These are phyloP conservation scores for Phallus indusiatus DNA, from an alignment of 768 basidiomycete species.

Conservation along the genomic window DNA sequence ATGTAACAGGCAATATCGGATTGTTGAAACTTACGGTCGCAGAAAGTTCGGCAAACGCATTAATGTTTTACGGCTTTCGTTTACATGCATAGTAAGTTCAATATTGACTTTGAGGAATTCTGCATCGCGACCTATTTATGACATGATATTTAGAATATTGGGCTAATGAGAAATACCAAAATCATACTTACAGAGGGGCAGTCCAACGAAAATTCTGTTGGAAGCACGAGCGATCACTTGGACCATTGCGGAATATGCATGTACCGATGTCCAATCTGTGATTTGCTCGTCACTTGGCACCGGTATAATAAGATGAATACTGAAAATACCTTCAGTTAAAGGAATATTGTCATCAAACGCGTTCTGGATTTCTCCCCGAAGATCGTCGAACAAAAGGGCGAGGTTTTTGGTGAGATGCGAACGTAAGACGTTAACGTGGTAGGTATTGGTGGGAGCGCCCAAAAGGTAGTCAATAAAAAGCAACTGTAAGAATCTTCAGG, in stretches of 20 bases:
- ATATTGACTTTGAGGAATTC: constrained; percentile 4
- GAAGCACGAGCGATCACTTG: constrained; percentile 31
- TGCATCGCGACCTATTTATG: constrained; percentile 7
- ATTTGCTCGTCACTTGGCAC: too few relatives aligned
- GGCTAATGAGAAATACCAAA: too few relatives aligned
- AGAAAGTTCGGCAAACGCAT: constrained; percentile 7
- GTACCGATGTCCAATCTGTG: constrained; percentile 26
- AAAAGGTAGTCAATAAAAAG: constrained; percentile 32
- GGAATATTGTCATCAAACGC: too few relatives aligned
- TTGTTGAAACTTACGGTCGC: too few relatives aligned
- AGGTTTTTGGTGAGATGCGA: constrained; percentile 30
- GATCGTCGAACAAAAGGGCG: constrained; percentile 25
- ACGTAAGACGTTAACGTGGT: constrained; percentile 23
- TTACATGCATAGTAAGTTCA: too few relatives aligned
- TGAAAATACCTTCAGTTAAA: constrained; percentile 11
- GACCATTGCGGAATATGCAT: constrained; percentile 18
- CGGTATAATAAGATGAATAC: not conserved
- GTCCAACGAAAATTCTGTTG: constrained; percentile 41
- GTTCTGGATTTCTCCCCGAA: constrained; percentile 34
- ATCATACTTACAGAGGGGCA: constrained; percentile 33
- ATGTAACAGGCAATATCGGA: too few relatives aligned
- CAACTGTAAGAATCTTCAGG: constrained; percentile 21
- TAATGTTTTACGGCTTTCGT: not conserved
- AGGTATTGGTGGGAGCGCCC: constrained; percentile 22
- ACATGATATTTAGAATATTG: not conserved